Percentiles rank a stretch among this genome's conserved stretches.
These are phyloP conservation scores for Monosporascus sp. DNA, from an alignment of 2,329 filamentous ascomycete genomes.

Conservation along the genomic window DNA sequence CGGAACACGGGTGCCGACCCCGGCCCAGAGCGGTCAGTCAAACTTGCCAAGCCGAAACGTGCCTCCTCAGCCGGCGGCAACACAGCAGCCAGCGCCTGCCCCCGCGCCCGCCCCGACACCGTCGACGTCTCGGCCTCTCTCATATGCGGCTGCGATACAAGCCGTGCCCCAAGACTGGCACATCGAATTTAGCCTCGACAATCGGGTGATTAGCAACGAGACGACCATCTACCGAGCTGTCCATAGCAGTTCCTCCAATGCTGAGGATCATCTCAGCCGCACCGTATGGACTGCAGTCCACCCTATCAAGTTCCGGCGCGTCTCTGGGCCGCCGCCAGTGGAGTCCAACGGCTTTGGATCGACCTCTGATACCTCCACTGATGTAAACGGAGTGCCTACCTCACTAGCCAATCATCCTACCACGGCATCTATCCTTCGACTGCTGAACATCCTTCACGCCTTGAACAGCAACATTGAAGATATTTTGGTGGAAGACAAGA, in stretches of 20 bases:
- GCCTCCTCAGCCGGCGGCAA: slow-evolving; percentile 33
- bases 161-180: slow-evolving; percentile 89
- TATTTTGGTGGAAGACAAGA: slow-evolving; percentile 73
- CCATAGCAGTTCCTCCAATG: slow-evolving; percentile 52
- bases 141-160: slow-evolving; percentile 80
- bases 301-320: slow-evolving; percentile 85
- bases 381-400: slow-evolving; percentile 60
- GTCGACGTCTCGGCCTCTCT: slow-evolving; percentile 59
- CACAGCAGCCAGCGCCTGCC: slow-evolving; percentile 26
- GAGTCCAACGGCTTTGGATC: slow-evolving; percentile 62
- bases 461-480: slow-evolving; percentile 92
- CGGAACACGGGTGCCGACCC: slow-evolving; percentile 79
- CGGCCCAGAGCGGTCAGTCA: slow-evolving; percentile 51
- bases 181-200: slow-evolving; percentile 87
- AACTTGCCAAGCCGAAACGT: slow-evolving; percentile 33
- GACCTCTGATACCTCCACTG: slow-evolving; percentile 41
- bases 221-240: slow-evolving; percentile 95
- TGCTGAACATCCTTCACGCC: slow-evolving; percentile 87
- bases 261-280: slow-evolving; percentile 62
- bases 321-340: slow-evolving; percentile 73
- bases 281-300: slow-evolving; percentile 90
- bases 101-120: slow-evolving; percentile 31
- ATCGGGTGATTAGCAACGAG: slow-evolving; percentile 78
- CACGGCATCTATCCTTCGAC: slow-evolving; percentile 78
- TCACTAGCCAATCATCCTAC: slow-evolving; percentile 79